These are phyloP conservation scores for Limonium bicolor DNA, from an alignment of 148 eudicot species.

Conservation along the genomic window DNA sequence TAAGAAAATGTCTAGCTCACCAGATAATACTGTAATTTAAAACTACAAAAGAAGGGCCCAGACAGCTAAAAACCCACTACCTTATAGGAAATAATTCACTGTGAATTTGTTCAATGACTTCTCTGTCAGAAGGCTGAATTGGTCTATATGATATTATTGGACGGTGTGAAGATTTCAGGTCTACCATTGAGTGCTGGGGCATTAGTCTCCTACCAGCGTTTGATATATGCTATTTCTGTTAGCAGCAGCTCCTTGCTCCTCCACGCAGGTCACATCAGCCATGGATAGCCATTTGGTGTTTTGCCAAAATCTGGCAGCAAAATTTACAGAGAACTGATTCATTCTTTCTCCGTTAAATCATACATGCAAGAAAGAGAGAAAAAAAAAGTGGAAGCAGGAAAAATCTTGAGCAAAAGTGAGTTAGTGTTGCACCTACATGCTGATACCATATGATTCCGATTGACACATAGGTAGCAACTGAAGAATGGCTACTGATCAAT, in stretches of 20 bases:
- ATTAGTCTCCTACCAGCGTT: constrained; percentile 36
- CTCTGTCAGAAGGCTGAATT: constrained; percentile 57
- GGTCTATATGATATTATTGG: constrained; percentile 67
- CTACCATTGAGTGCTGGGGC: constrained; percentile 41
- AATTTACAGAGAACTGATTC: too few relatives aligned
- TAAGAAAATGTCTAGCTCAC: not conserved
- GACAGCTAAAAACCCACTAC: constrained; percentile 15
- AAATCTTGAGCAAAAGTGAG: too few relatives aligned
- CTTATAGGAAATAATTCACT: constrained; percentile 82
- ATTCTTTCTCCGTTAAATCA: too few relatives aligned
- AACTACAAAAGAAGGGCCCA: not conserved
- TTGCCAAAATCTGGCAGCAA: too few relatives aligned
- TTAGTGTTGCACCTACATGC: too few relatives aligned
- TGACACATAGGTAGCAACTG: too few relatives aligned
- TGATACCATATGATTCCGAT: too few relatives aligned
- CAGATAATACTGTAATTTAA: not conserved
- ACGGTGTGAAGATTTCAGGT: constrained; percentile 29
- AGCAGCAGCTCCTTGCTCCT: constrained; percentile 11
- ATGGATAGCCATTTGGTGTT: constrained; percentile 22
- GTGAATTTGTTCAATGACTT: constrained; percentile 53
- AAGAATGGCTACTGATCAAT: too few relatives aligned
- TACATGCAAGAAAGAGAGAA: too few relatives aligned
- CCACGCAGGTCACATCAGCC: constrained; percentile 40
- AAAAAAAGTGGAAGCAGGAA: too few relatives aligned
- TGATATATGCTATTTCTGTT: constrained; percentile 15